Evolutionary conservation across 2,329 filamentous ascomycete species (phyloP).

Genomic region (Paraconiothyrium sp.): DNA sequence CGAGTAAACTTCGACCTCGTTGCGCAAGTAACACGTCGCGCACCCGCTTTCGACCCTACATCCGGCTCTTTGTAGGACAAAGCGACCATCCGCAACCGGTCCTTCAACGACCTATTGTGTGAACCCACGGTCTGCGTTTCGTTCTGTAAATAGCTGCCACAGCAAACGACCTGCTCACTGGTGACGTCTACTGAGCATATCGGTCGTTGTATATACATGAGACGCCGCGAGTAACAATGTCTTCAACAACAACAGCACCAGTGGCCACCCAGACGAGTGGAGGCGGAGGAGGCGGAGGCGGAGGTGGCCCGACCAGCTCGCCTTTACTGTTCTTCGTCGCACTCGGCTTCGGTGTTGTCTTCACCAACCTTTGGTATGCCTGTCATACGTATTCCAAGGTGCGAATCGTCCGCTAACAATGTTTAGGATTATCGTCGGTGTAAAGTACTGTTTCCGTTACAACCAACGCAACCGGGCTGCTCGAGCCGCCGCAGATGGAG

Average conservation of each 20-base stretch:
- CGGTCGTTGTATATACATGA: conserved; percentile 28
- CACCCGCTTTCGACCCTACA: conserved; percentile 10
- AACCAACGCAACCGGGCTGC: conserved; percentile 90
- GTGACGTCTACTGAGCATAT: background rate
- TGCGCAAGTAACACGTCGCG: conserved; percentile 3
- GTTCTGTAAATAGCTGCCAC: conserved; percentile 24
- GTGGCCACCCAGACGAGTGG: conserved; percentile 22
- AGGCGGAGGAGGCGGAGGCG: conserved; percentile 33
- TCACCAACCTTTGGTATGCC: conserved; percentile 95
- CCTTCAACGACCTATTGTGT: conserved; percentile 15
- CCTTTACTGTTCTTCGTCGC: conserved; percentile 93
- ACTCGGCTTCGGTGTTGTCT: conserved; percentile 95
- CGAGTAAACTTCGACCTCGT: background rate
- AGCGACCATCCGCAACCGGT: conserved; percentile 25
- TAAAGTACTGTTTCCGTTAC: conserved; percentile 99
- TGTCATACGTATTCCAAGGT: background rate
- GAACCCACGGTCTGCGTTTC: conserved; percentile 18
- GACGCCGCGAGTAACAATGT: conserved; percentile 31
- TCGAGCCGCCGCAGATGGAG: conserved; percentile 76
- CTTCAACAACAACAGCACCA: conserved; percentile 24
- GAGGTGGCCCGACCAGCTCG: conserved; percentile 69
- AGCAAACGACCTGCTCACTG: background rate
- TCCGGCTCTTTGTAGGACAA: conserved; percentile 22
- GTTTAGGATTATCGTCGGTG: conserved; percentile 95
- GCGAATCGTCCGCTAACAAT: conserved; percentile 32